Base-by-base conservation (phyloP, 208 protist species). In the Sergeia podlipaevii region DNA sequence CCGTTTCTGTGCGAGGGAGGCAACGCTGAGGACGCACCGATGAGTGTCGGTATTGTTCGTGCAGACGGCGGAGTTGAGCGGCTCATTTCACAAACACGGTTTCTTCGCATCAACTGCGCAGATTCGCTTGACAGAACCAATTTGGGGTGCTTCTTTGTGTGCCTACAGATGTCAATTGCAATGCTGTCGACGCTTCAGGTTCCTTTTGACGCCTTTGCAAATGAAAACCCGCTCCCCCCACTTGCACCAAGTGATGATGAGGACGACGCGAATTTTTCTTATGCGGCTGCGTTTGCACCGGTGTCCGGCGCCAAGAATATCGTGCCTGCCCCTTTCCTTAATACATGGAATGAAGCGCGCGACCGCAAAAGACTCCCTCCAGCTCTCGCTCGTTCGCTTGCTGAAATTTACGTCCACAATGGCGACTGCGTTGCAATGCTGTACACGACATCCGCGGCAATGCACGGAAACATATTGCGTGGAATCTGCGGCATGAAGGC, bases 91-190 rank as follows among this genome's bases (percentile, higher is more conserved):
- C 75, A 94, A 56, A 80, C 46, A 4, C 80, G 85, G 13, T 90
- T 97, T 44, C 51, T 97, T 7, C 86, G 93, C 34, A 65, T 96
- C 49, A 98, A 96, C 72, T 98, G 95, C 60, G 84, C 91, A 2
- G 95, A 98, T 63, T 96, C 90, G 4, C 72, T 98, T 8, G 95
- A 98, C 55, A 63, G 93, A 51, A 97, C 92, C n/a, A 98, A 98
- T 64, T 50, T 98, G 23, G 91, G 74, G 20, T 92, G 85, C 63
- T 98, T 95, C 70, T 97, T 93, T 60, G 85, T 69, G 4, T 91
- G 70, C 27, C 70, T 96, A 37, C 88, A 96, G 60, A 64, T 76
- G 7, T 74, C 72, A 18, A 80, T 91, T 36, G 77, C 65, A 41
- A 95, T 95, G 89, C 66, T 90, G 15, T 28, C 64, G 27, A 83